Evolutionary conservation across 2,329 filamentous ascomycete genomes (phyloP).

Genomic region (Juglanconis oblonga): DNA sequence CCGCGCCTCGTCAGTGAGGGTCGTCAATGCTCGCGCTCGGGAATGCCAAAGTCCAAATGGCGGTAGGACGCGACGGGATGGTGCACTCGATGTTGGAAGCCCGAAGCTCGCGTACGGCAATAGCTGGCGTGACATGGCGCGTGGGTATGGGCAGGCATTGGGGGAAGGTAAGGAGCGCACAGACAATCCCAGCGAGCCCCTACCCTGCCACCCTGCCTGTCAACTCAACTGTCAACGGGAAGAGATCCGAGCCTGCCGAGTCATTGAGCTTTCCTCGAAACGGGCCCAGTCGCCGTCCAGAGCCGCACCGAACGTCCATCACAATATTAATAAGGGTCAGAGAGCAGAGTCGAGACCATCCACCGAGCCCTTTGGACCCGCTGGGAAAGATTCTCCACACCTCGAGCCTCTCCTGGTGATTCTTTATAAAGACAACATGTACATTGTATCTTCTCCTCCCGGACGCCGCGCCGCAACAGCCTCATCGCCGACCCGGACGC

Average conservation of each 20-base stretch:
- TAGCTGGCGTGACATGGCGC: not conserved
- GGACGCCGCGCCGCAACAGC: not conserved
- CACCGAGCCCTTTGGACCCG: no score
- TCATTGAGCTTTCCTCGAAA: not conserved
- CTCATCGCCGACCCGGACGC: not conserved
- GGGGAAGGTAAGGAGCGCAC: not conserved
- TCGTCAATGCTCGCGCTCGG: not conserved
- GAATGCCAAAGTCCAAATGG: not conserved
- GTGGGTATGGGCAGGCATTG: not conserved
- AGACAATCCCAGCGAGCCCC: not conserved
- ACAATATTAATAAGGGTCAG: not conserved
- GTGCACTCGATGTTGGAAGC: not conserved
- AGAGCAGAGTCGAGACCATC: not conserved
- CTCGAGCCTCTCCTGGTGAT: not conserved
- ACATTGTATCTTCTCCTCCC: not conserved
- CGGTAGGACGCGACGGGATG: not conserved
- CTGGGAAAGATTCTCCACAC: not conserved
- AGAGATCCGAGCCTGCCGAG: not conserved
- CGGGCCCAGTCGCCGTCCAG: not conserved
- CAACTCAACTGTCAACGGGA: not conserved
- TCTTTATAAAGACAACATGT: not conserved
- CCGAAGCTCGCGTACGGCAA: not conserved
- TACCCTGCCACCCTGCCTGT: not conserved
- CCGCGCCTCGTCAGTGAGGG: not conserved
- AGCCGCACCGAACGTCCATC: not conserved